Evolutionary conservation across 2,329 filamentous ascomycete species (phyloP).

Genomic region (Westerdykella ornata): DNA sequence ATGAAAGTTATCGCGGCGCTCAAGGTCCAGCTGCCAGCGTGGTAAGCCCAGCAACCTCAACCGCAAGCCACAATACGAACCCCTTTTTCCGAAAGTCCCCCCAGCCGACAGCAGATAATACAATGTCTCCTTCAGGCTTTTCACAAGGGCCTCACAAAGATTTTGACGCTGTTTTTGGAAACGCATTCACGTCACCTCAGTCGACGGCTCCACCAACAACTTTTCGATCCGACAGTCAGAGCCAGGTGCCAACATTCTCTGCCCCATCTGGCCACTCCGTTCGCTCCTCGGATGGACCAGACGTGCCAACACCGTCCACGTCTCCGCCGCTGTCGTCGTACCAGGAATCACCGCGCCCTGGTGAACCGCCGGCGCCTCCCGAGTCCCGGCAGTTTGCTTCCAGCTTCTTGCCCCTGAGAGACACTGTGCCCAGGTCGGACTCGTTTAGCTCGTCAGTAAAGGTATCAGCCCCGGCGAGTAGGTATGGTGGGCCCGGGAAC

Average conservation of each 20-base stretch:
- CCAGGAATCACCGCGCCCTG: conserved; percentile 49
- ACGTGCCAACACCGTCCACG: conserved; percentile 55
- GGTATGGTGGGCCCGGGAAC: conserved; percentile 50
- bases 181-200: conserved; percentile 49
- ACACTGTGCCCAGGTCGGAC: conserved; percentile 51
- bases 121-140: conserved; percentile 47
- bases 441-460: conserved; percentile 72
- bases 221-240: conserved; percentile 51
- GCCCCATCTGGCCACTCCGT: conserved; percentile 39
- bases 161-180: conserved; percentile 83
- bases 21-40: conserved; percentile 43
- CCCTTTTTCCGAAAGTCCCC: conserved; percentile 76
- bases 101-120: conserved; percentile 44
- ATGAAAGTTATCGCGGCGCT: conserved; percentile 42
- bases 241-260: conserved; percentile 32
- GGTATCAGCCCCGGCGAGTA: conserved; percentile 64
- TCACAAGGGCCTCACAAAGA: conserved; percentile 37
- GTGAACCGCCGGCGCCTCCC: conserved; percentile 58
- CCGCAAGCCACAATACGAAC: conserved; percentile 70
- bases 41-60: conserved; percentile 58
- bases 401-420: conserved; percentile 63
- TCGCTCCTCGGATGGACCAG: conserved; percentile 43
- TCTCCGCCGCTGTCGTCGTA: conserved; percentile 54
- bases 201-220: conserved; percentile 50
- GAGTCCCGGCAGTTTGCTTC: conserved; percentile 73